Conservation (phyloP, 1,284 basidiomycete species). For the Anthracocystis walkeri region DNA sequence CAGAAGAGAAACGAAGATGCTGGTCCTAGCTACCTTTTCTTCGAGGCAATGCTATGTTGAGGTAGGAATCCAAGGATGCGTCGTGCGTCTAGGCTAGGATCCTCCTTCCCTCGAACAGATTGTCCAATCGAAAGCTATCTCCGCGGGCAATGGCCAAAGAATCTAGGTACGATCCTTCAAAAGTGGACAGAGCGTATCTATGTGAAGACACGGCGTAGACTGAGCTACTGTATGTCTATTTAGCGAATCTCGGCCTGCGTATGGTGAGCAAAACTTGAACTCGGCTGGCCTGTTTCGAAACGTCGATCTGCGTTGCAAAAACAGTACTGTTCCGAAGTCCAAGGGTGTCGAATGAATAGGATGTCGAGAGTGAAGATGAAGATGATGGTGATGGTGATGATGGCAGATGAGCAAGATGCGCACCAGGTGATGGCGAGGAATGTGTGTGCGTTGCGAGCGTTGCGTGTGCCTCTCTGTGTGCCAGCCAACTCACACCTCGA, state of each 20-base stretch:
- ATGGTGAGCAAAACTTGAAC: not conserved
- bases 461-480: not conserved
- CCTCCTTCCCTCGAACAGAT: not conserved
- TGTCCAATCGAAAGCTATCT: no score
- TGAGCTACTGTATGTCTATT: not conserved
- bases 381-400: not conserved
- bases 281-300: no score
- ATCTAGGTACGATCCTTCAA: no score
- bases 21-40: not conserved
- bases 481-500: not conserved
- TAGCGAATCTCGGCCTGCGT: not conserved
- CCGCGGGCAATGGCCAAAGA: no score
- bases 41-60: not conserved
- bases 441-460: not conserved
- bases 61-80: not conserved
- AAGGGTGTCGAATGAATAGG: not conserved
- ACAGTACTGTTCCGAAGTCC: not conserved
- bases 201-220: not conserved
- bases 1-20: not conserved
- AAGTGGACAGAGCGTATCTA: no score
- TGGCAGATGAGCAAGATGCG: not conserved
- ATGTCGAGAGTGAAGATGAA: not conserved
- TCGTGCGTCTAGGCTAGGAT: not conserved
- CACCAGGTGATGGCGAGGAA: constrained; percentile 2
- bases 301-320: not conserved